These are phyloP conservation scores for Linum lewisii DNA, from an alignment of 345 rosid species.

Conservation along the genomic window DNA sequence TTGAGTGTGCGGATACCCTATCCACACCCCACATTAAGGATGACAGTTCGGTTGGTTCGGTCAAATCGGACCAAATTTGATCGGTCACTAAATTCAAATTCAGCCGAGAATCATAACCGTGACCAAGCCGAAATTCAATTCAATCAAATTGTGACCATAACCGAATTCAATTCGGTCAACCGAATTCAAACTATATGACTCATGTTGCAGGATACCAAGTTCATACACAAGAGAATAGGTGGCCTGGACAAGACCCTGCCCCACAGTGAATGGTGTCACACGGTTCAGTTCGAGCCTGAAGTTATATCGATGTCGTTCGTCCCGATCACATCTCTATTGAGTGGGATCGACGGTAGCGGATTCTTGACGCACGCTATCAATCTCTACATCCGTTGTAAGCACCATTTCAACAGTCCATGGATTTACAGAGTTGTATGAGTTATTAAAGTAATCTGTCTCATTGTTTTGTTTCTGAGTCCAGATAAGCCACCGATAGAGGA, in stretches of 20 bases:
- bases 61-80: too few relatives aligned
- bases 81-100: too few relatives aligned
- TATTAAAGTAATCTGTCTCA: too few relatives aligned
- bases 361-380: constrained; percentile 8
- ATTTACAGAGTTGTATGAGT: too few relatives aligned
- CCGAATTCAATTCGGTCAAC: too few relatives aligned
- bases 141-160: too few relatives aligned
- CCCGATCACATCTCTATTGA: constrained; percentile 5
- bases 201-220: constrained; percentile 1
- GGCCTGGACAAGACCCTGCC: constrained; percentile 2
- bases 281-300: constrained; percentile 7
- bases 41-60: too few relatives aligned
- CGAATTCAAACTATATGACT: background rate
- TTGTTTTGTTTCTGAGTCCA: background rate
- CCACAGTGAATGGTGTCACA: constrained; percentile 7
- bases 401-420: too few relatives aligned
- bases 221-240: constrained; percentile 9
- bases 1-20: too few relatives aligned
- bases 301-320: constrained; percentile 8
- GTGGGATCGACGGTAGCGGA: constrained; percentile 8
- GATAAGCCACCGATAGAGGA: constrained; percentile 9
- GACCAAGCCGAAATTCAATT: too few relatives aligned
- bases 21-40: too few relatives aligned
- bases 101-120: too few relatives aligned
- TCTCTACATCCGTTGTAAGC: constrained; percentile 8